Evolutionary conservation across 148 eudicot species (phyloP).

Genomic region (Arctostaphylos glauca): DNA sequence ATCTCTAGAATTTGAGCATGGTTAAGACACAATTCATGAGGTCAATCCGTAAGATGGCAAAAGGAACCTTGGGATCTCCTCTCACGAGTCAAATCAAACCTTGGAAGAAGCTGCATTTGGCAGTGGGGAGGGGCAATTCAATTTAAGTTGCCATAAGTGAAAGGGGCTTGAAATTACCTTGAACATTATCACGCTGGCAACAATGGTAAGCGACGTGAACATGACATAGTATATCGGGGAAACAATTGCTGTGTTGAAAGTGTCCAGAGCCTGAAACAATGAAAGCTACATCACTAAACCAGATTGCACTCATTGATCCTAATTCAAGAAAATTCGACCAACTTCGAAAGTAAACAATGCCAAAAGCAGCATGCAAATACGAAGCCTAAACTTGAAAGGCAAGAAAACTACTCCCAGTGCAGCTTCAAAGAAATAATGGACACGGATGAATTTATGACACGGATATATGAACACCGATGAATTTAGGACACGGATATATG

Average conservation of each 20-base stretch:
- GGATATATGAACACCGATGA: not conserved
- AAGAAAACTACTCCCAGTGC: not conserved
- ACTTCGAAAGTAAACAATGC: not conserved
- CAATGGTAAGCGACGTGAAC: constrained; percentile 64
- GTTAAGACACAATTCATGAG: not conserved
- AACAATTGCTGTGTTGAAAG: constrained; percentile 57
- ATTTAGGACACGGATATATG: not conserved
- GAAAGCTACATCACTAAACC: not conserved
- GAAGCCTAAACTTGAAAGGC: not conserved
- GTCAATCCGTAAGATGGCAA: not conserved
- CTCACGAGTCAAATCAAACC: not conserved
- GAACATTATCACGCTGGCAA: constrained; percentile 66
- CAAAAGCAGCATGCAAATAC: not conserved
- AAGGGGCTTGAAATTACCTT: constrained; percentile 38
- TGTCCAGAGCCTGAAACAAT: constrained; percentile 60
- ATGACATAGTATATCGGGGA: constrained; percentile 68
- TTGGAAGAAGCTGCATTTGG: not conserved
- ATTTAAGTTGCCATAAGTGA: not conserved
- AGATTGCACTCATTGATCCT: not conserved
- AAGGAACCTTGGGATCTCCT: not conserved
- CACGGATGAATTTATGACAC: not conserved
- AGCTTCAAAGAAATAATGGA: constrained; percentile 10
- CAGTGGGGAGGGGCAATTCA: not conserved
- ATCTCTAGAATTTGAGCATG: not conserved
- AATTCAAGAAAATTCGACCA: not conserved